phyloP scores from a whole-genome alignment of 2,329 filamentous ascomycete genomes.

The Albophoma yamanashiensis region DNA sequence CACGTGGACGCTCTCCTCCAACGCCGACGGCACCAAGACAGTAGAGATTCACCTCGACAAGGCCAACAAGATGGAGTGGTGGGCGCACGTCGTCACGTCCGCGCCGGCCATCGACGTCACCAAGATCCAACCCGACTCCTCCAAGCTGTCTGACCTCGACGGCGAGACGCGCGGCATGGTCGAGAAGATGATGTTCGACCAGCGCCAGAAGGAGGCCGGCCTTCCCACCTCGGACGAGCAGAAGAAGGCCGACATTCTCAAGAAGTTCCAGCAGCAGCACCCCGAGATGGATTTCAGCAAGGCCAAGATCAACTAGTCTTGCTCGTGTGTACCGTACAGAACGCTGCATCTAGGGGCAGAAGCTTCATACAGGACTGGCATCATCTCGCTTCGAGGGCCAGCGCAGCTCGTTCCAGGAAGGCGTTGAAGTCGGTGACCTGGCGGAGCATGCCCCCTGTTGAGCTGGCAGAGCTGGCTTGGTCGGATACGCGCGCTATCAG shows the following conservation, averaged over 20 bases:
- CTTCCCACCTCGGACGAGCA: slow-evolving; percentile 87
- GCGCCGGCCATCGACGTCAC: slow-evolving; percentile 90
- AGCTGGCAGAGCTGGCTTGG: slow-evolving; percentile 38
- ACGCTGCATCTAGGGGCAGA: not conserved
- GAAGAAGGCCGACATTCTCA: slow-evolving; percentile 86
- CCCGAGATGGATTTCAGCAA: slow-evolving; percentile 65
- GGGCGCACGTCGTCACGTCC: slow-evolving; percentile 77
- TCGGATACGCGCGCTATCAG: slow-evolving; percentile 42
- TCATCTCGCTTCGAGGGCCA: slow-evolving; percentile 39
- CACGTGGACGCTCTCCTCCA: slow-evolving; percentile 81
- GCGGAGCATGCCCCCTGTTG: slow-evolving; percentile 40
- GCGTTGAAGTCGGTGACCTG: slow-evolving; percentile 52
- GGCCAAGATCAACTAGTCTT: slow-evolving; percentile 46
- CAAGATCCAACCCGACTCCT: slow-evolving; percentile 90
- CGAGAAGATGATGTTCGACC: slow-evolving; percentile 99
- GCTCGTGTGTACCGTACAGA: not conserved
- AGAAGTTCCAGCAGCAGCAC: slow-evolving; percentile 80
- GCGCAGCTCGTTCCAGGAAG: slow-evolving; percentile 50
- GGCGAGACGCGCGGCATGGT: slow-evolving; percentile 95
- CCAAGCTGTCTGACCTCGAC: slow-evolving; percentile 83
- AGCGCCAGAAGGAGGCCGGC: slow-evolving; percentile 90
- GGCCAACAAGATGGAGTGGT: slow-evolving; percentile 96
- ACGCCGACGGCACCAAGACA: slow-evolving; percentile 54
- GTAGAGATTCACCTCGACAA: slow-evolving; percentile 89
- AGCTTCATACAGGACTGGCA: slow-evolving; percentile 1